Evolutionary conservation across 2,329 filamentous ascomycete genomes (phyloP), one percentile per base, ranked within the genome.

Genomic region (Diaporthe velutina): DNA sequence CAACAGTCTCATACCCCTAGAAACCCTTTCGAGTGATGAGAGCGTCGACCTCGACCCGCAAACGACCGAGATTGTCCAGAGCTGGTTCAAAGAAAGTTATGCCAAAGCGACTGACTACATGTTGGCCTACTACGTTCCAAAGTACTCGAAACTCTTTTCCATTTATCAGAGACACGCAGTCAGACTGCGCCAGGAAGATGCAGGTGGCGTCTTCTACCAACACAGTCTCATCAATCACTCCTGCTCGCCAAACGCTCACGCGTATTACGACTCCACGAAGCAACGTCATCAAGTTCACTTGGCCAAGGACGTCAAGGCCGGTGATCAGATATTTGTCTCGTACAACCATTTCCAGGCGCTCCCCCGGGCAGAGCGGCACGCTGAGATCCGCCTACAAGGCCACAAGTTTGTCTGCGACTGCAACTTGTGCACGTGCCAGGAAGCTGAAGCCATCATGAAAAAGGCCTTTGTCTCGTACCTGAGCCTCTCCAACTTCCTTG

Each of bases 161-260:
- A 48, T 71, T 22, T 71, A 55, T 50, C 50, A 38, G n/a, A 33
- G 13, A 7, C 40, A 61, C 67, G 58, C 38, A 4, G 42, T 64
- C 12, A 28, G 45, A 5, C 57, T 68, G 42, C 42, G 50, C 57
- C 54, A 28, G 25, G 19, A 54, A 33, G 35, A 58, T 10, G 58
- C 64, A 9, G 52, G 50, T 6, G 74, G 66, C 13, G 15, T 75
- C 17, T 75, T 74, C 52, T n/a, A 55, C 10, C 22, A 45, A 30
- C 33, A 71, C 38, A 55, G 66, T 6, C 71, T 71, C 17, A 40
- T 79, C 55, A 79, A 79, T 58, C 77, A 79, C 66, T 77, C 76
- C 6, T 79, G 78, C 68, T 58, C 60, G 6, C 76, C 77, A 22
- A 79, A 79, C 35, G 77, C 76, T 28, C 75, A 74, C 38, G 67